Conservation (phyloP, 805 yeast genomes). For the Candida pseudoglaebosa region DNA sequence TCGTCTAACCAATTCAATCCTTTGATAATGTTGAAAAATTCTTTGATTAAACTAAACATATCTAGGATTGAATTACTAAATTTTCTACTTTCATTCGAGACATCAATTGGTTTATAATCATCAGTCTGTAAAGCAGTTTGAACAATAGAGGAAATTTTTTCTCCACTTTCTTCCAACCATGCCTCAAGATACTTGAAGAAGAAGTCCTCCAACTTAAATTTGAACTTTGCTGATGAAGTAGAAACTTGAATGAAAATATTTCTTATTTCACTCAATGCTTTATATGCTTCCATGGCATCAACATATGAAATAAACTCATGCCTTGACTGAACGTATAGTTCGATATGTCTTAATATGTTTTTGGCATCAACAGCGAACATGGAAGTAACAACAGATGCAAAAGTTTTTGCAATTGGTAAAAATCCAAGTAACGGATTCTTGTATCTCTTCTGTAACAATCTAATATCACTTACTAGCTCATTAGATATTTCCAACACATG, state of each 20-base stretch:
- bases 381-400: slow-evolving; percentile 46
- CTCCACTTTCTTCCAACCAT: slow-evolving; percentile 44
- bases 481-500: slow-evolving; percentile 60
- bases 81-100: slow-evolving; percentile 34
- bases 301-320: slow-evolving; percentile 41
- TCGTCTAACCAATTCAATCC: slow-evolving; percentile 64
- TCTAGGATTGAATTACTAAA: slow-evolving; percentile 65
- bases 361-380: slow-evolving; percentile 53
- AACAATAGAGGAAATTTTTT: slow-evolving; percentile 45
- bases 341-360: slow-evolving; percentile 48
- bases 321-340: slow-evolving; percentile 32
- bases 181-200: slow-evolving; percentile 40
- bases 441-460: slow-evolving; percentile 54
- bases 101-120: slow-evolving; percentile 48
- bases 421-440: slow-evolving; percentile 58
- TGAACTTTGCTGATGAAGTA: slow-evolving; percentile 35
- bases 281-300: slow-evolving; percentile 58
- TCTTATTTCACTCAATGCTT: slow-evolving; percentile 49
- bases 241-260: slow-evolving; percentile 48
- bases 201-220: slow-evolving; percentile 52
- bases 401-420: slow-evolving; percentile 47
- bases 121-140: slow-evolving; percentile 57
- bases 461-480: slow-evolving; percentile 45
- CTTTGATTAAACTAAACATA: slow-evolving; percentile 59
- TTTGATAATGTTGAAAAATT: slow-evolving; percentile 52